Conservation (phyloP, 768 basidiomycete species). For the Podaxis sp. region DNA sequence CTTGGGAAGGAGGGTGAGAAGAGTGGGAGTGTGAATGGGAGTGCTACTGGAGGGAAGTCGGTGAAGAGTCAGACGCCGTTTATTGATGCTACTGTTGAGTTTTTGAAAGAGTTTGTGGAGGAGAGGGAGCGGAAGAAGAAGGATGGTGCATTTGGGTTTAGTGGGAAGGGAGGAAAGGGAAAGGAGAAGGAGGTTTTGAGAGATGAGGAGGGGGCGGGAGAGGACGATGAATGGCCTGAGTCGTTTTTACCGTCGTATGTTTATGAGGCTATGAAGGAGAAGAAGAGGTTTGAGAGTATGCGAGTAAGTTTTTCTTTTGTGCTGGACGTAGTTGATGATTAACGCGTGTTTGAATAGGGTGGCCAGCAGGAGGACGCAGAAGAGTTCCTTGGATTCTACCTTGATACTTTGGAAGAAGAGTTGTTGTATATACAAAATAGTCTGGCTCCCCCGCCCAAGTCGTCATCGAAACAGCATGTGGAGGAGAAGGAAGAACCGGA, state of each 20-base stretch:
- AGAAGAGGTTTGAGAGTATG: slow-evolving; percentile 93
- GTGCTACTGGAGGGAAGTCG: slow-evolving; percentile 23
- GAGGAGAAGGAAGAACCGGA: slow-evolving; percentile 47
- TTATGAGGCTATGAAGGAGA: slow-evolving; percentile 92
- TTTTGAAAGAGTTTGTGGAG: slow-evolving; percentile 73
- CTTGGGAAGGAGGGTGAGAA: slow-evolving; percentile 26
- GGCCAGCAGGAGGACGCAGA: slow-evolving; percentile 98
- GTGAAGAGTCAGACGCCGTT: slow-evolving; percentile 45
- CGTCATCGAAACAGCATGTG: slow-evolving; percentile 27
- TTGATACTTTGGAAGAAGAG: slow-evolving; percentile 95
- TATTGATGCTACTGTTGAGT: slow-evolving; percentile 67
- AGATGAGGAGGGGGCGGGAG: slow-evolving; percentile 33
- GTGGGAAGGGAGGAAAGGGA: slow-evolving; percentile 25
- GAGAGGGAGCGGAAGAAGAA: slow-evolving; percentile 24
- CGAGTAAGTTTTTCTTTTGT: slow-evolving; percentile 48
- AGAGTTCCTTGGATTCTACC: slow-evolving; percentile 97
- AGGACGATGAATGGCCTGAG: slow-evolving; percentile 51
- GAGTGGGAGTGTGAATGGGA: not conserved
- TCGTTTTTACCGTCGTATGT: slow-evolving; percentile 85
- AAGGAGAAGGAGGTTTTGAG: slow-evolving; percentile 27
- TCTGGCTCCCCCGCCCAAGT: slow-evolving; percentile 39
- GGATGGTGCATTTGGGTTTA: slow-evolving; percentile 22
- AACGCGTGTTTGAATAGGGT: slow-evolving; percentile 41
- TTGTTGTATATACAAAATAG: slow-evolving; percentile 65
- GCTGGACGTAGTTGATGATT: not conserved